A percentile compares a stretch with the other conserved stretches of the same genome.
Conservation (phyloP, 805 yeast genomes). For the Metschnikowia colocasiae region DNA sequence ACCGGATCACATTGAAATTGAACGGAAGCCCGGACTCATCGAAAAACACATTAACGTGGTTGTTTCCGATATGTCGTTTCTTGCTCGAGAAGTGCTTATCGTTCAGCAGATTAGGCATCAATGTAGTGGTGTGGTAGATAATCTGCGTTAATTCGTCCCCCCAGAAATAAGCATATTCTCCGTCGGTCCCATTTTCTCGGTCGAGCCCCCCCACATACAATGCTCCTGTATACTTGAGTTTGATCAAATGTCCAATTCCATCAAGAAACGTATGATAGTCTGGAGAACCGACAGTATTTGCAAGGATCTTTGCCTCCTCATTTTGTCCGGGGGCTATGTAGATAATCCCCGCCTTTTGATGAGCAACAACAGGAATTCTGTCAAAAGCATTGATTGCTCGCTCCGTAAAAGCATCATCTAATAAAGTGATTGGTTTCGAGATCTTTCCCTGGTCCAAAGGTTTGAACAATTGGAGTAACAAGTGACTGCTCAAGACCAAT, state of each 20-base stretch:
- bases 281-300: constrained; percentile 61
- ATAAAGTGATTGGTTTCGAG: constrained; percentile 47
- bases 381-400: constrained; percentile 62
- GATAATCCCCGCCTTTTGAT: constrained; percentile 73
- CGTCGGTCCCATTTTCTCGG: constrained; percentile 64
- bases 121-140: constrained; percentile 73
- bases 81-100: constrained; percentile 51
- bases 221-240: constrained; percentile 46
- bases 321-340: constrained; percentile 69
- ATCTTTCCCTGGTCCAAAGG: constrained; percentile 34
- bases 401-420: constrained; percentile 43
- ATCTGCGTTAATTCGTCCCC: constrained; percentile 66
- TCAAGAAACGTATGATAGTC: constrained; percentile 58
- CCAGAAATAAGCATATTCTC: constrained; percentile 73
- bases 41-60: constrained; percentile 75
- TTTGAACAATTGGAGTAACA: constrained; percentile 49
- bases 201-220: constrained; percentile 78
- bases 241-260: constrained; percentile 57
- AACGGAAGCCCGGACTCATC: constrained; percentile 68
- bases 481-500: constrained; percentile 35
- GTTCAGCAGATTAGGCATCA: constrained; percentile 60
- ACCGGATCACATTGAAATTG: constrained; percentile 64
- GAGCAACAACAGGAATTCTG: constrained; percentile 71
- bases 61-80: constrained; percentile 84
- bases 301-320: constrained; percentile 59